These are phyloP conservation scores for Leucocoprinus leucothites DNA, from an alignment of 768 basidiomycete genomes.

Conservation along the genomic window DNA sequence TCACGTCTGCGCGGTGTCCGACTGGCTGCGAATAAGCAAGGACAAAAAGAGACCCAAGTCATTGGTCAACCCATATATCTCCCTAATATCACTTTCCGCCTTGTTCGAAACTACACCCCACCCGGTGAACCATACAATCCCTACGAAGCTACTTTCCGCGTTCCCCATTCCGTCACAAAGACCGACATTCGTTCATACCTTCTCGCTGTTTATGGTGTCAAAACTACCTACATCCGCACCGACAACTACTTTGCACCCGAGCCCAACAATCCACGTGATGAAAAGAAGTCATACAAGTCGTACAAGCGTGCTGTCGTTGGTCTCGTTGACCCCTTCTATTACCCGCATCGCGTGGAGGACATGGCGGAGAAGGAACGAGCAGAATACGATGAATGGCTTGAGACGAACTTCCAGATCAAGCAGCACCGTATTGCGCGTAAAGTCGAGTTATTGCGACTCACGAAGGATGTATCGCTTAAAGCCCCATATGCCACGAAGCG, in stretches of 20 bases:
- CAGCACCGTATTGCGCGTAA: constrained; percentile 31
- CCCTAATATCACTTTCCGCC: constrained; percentile 79
- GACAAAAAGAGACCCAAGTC: constrained; percentile 44
- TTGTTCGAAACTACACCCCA: constrained; percentile 82
- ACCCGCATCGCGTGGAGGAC: constrained; percentile 78
- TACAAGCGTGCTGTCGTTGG: constrained; percentile 95
- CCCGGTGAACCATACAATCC: constrained; percentile 85
- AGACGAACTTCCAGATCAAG: constrained; percentile 55
- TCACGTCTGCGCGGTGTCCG: constrained; percentile 67
- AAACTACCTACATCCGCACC: constrained; percentile 94
- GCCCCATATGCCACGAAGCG: constrained; percentile 41
- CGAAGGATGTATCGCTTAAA: constrained; percentile 34
- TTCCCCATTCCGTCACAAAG: constrained; percentile 88
- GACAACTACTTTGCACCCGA: constrained; percentile 77
- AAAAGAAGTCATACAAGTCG: constrained; percentile 43
- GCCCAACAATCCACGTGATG: constrained; percentile 23
- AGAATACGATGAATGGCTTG: constrained; percentile 58
- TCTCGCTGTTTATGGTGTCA: constrained; percentile 78
- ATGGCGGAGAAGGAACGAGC: constrained; percentile 57
- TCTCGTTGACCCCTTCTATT: constrained; percentile 90
- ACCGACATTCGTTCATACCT: constrained; percentile 89
- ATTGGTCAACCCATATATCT: constrained; percentile 86
- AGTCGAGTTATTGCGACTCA: constrained; percentile 35
- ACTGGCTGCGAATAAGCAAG: constrained; percentile 33
- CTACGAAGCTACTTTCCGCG: constrained; percentile 91